phyloP scores from a whole-genome alignment of 129 eudicot species.

The Flaveria sonorensis region DNA sequence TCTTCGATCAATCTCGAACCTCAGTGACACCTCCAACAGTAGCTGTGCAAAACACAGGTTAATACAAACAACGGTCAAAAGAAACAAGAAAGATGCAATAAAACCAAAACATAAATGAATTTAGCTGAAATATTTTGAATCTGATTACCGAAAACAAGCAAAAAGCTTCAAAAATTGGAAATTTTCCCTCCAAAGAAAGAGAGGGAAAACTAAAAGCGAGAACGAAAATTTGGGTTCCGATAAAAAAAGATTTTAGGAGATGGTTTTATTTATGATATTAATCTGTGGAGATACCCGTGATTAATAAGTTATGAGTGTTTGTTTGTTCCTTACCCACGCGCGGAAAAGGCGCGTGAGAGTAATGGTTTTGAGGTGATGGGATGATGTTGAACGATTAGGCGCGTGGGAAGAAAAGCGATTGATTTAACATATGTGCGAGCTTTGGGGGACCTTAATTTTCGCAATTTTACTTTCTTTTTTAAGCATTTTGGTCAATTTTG shows the following conservation, averaged over 20 bases:
- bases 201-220: conserved; percentile 42
- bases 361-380: neutral
- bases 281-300: conserved; percentile 1
- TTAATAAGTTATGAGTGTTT: neutral
- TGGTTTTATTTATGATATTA: too few relatives aligned
- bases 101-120: conserved; percentile 10
- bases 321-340: neutral
- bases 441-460: too few relatives aligned
- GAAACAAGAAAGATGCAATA: conserved; percentile 5
- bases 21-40: conserved; percentile 6
- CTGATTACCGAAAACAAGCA: conserved; percentile 23
- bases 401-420: neutral
- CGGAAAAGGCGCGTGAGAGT: conserved; percentile 18
- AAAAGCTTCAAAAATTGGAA: conserved; percentile 32
- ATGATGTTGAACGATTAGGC: neutral
- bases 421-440: too few relatives aligned
- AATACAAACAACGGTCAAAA: conserved; percentile 35
- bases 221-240: conserved; percentile 34
- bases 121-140: conserved; percentile 33
- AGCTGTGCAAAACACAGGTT: neutral
- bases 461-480: too few relatives aligned
- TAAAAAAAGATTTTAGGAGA: conserved; percentile 20
- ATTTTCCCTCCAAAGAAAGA: conserved; percentile 47
- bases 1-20: conserved; percentile 10
- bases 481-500: too few relatives aligned